A percentile compares a stretch with the other conserved stretches of the same genome.
phyloP scores from a whole-genome alignment of 164 flowering plant species.

The Macadamia integrifolia region DNA sequence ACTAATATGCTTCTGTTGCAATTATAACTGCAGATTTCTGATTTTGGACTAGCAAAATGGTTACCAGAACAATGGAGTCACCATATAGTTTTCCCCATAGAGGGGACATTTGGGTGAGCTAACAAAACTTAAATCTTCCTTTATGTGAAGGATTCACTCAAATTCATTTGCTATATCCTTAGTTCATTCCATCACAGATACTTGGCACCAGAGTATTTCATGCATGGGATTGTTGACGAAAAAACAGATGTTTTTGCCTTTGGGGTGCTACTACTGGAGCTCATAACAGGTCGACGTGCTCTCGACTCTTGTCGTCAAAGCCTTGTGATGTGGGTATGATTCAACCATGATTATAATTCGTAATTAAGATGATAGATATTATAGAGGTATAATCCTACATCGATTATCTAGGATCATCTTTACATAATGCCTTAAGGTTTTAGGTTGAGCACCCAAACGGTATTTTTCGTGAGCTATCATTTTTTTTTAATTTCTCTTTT shows the following conservation, averaged over 20 bases:
- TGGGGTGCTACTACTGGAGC: slow-evolving; percentile 89
- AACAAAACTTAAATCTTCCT: not conserved
- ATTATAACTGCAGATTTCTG: slow-evolving; percentile 65
- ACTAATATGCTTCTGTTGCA: not conserved
- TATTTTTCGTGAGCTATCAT: too few species aligned
- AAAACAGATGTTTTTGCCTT: slow-evolving; percentile 94
- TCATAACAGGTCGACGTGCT: slow-evolving; percentile 91
- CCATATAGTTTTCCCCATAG: slow-evolving; percentile 77
- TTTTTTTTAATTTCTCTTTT: not conserved
- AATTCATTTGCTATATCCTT: too few species aligned
- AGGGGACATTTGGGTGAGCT: slow-evolving; percentile 93
- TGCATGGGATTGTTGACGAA: slow-evolving; percentile 92
- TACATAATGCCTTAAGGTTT: too few species aligned
- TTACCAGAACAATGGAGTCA: slow-evolving; percentile 91
- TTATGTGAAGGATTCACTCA: not conserved
- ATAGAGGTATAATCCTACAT: too few species aligned
- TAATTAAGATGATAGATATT: too few species aligned
- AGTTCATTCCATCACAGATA: slow-evolving; percentile 39
- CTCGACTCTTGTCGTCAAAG: slow-evolving; percentile 77
- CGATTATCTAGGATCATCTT: too few species aligned
- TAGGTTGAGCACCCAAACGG: too few species aligned
- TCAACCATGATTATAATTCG: not conserved
- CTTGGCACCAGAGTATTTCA: slow-evolving; percentile 92
- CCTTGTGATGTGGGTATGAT: slow-evolving; percentile 92
- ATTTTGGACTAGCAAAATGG: slow-evolving; percentile 98